Evolutionary conservation across 352 stramenopile species (phyloP), one percentile per base, ranked within the genome.

Genomic region (Phytophthora gonapodyides): DNA sequence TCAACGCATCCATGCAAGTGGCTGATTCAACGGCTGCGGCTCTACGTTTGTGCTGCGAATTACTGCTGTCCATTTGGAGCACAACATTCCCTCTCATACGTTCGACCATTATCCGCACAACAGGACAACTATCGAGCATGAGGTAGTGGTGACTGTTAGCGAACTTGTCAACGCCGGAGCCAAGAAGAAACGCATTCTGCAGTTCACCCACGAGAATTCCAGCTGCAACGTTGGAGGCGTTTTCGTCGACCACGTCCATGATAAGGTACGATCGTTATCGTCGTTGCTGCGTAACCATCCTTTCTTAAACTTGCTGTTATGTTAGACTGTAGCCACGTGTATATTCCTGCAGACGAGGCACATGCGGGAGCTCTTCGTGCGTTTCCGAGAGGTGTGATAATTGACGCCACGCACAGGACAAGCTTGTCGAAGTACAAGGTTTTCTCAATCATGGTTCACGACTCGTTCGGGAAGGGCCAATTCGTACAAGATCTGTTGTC

Each of bases 401-500:
- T 24, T 24, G 21, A 24, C 21, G 21, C 21, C 21, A 24, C 21
- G 21, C 21, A 24, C 21, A 3, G 21, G 21, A 24, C 21, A 24
- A 24, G 3, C 1, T 24, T 24, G 21, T 24, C 21, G 21, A 24
- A 24, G 21, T 24, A 24, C 21, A 24, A 24, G 21, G 21, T 24
- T 24, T 24, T 24, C 21, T 24, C 21, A 24, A 24, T 24, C 21
- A 24, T 24, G 21, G 1, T 3, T 24, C 21, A 24, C 21, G 21
- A 24, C 21, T 1, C 21, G 21, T 24, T 24, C 21, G 21, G 21
- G 21, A 27, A 50, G n/a, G 40, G 62, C 10, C 57, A 72, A 30
- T 67, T 57, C 42, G 50, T 53, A 5, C 57, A 68, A 31, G 47
- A 64, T 35, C 64, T 3, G 12, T 72, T 2, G n/a, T 67, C 5